Percentiles rank a stretch among this genome's conserved stretches.
phyloP scores from a whole-genome alignment of 805 yeast genomes.

The Scheffersomyces ergatensis region DNA sequence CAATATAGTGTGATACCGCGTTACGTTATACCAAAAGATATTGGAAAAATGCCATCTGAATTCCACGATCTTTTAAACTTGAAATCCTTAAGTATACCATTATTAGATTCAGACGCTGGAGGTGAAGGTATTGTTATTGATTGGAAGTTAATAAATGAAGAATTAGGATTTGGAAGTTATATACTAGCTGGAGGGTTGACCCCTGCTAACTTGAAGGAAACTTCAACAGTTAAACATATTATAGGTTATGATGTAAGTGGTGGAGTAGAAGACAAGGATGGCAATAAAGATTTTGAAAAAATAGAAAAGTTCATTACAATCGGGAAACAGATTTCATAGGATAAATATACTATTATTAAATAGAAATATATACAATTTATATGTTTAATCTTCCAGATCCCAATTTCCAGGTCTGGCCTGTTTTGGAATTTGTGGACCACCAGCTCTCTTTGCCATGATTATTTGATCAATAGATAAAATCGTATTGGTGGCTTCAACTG shows the following conservation, averaged over 20 bases:
- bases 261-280: slow-evolving; percentile 79
- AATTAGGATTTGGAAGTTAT: slow-evolving; percentile 43
- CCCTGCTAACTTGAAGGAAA: slow-evolving; percentile 65
- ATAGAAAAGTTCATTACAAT: slow-evolving; percentile 55
- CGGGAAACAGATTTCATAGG: slow-evolving; percentile 37
- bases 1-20: slow-evolving; percentile 69
- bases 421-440: slow-evolving; percentile 89
- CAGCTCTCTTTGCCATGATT: slow-evolving; percentile 98
- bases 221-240: slow-evolving; percentile 55
- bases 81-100: slow-evolving; percentile 49
- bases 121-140: slow-evolving; percentile 85
- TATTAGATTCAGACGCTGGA: slow-evolving; percentile 86
- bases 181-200: slow-evolving; percentile 89
- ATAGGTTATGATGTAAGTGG: slow-evolving; percentile 93
- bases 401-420: slow-evolving; percentile 91
- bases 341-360: not conserved
- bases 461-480: slow-evolving; percentile 92
- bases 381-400: slow-evolving; percentile 83
- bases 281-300: slow-evolving; percentile 67
- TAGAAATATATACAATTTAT: not conserved
- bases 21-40: slow-evolving; percentile 57
- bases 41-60: slow-evolving; percentile 15
- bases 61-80: slow-evolving; percentile 8
- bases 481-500: slow-evolving; percentile 93
- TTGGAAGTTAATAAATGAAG: slow-evolving; percentile 51